A percentile compares a stretch with the other conserved stretches of the same genome.
phyloP scores from a whole-genome alignment of 192 early-diverging fungal species.

The Umbelopsis ramanniana region DNA sequence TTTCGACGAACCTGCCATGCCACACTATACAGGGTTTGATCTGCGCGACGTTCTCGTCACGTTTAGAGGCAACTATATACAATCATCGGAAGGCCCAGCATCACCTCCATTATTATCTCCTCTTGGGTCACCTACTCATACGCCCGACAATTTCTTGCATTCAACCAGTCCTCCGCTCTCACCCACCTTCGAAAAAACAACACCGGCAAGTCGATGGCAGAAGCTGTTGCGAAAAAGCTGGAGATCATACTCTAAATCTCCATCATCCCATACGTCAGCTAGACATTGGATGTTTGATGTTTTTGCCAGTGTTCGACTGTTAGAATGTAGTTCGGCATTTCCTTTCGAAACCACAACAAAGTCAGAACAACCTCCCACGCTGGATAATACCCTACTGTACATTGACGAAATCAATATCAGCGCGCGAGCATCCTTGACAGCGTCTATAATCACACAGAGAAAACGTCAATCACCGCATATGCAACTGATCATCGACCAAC shows the following conservation, averaged over 20 bases:
- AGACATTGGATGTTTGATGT: background rate
- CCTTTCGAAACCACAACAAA: background rate
- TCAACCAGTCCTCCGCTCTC: background rate
- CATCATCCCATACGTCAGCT: background rate
- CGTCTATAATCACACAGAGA: background rate
- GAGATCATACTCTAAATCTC: background rate
- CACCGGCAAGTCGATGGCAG: constrained; percentile 1
- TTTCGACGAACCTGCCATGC: background rate
- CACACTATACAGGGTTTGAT: background rate
- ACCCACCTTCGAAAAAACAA: background rate
- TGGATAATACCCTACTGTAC: constrained; percentile 3
- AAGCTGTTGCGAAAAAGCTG: constrained; percentile 9
- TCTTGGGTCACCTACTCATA: constrained; percentile 10
- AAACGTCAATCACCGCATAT: background rate
- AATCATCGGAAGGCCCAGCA: background rate
- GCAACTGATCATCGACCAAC: background rate
- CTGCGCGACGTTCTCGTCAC: background rate
- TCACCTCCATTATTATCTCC: background rate
- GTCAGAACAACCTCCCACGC: background rate
- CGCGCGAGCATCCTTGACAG: background rate
- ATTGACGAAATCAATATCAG: background rate
- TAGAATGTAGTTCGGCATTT: background rate
- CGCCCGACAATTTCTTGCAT: background rate
- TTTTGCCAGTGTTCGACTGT: background rate
- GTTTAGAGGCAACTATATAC: constrained; percentile 4